Base-by-base conservation (phyloP, 495 filamentous ascomycete species). In the Penicillium pulvis region DNA sequence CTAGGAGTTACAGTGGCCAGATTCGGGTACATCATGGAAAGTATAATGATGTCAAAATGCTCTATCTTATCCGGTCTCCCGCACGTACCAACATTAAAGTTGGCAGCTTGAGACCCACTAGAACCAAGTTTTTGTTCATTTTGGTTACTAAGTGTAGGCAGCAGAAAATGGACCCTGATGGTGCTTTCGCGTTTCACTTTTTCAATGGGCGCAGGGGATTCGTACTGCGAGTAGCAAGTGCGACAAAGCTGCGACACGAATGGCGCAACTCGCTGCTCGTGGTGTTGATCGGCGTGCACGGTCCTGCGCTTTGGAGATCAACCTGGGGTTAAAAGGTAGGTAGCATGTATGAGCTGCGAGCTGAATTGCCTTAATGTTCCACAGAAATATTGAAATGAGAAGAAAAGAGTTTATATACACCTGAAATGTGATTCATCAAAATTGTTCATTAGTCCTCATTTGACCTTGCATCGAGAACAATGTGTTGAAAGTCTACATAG, bases 221-320 rank as follows among this genome's bases (percentile, higher is more conserved):
- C 48, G 48, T 31, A 17, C 26, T 4, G 46, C 46, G 16, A 9
- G 20, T 45, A 41, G 35, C 51, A 53, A 41, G 41, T 55, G 41
- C 42, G 14, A 55, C 42, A 44, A 56, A 39, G 50, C 39, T 30
- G 28, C 46, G 49, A 54, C 44, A 41, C 53, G 28, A 17, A 44
- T 39, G 48, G 42, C 51, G 51, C 51, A 41, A 53, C 35, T 53
- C 8, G 53, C 49, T 41, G 58, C 57, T 61, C 62, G 16, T 23
- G 28, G 59, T 46, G 61, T 51, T 41, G 62, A 65, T 62, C 62
- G 12, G 19, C 39, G 59, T 47, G 52, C 59, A 62, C 56, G 53
- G 59, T 44, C 59, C 30, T 49, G 24, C 31, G 19, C 10, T 10
- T 43, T n/a, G 51, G 14, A 42, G 46, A 57, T 55, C 48, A 57